Conservation (phyloP, 2,329 filamentous ascomycete genomes). For the Beauveria sp. region DNA sequence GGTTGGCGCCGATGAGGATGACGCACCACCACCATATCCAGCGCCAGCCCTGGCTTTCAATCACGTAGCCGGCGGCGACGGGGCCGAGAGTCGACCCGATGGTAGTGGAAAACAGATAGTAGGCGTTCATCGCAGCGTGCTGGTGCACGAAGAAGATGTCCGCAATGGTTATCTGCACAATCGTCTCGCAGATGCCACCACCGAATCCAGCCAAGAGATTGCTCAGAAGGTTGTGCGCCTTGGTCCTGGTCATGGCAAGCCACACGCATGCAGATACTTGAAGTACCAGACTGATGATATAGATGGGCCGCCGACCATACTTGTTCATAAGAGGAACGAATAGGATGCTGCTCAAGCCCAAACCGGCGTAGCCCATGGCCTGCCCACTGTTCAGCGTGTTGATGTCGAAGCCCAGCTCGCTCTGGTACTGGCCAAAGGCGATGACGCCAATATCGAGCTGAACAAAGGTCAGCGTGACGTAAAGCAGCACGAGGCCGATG, state of each 20-base stretch:
- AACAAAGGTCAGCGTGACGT: not conserved
- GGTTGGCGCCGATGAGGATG: constrained; percentile 29
- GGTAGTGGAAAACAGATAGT: constrained; percentile 24
- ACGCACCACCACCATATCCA: constrained; percentile 42
- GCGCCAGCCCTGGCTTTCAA: constrained; percentile 33
- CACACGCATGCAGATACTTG: constrained; percentile 29
- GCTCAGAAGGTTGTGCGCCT: constrained; percentile 32
- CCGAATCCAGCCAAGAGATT: constrained; percentile 36
- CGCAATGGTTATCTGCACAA: constrained; percentile 39
- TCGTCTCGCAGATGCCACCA: constrained; percentile 34
- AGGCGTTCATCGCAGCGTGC: constrained; percentile 36
- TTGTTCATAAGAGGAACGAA: constrained; percentile 39
- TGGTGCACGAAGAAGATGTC: constrained; percentile 43
- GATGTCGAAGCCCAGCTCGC: constrained; percentile 34
- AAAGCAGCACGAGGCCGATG: constrained; percentile 1
- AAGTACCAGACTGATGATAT: constrained; percentile 32
- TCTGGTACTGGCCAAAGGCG: constrained; percentile 32
- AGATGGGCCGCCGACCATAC: constrained; percentile 37
- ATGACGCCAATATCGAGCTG: not conserved
- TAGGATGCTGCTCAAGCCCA: constrained; percentile 33
- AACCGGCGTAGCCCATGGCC: constrained; percentile 33
- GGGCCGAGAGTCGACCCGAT: constrained; percentile 26
- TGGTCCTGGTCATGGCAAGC: constrained; percentile 33
- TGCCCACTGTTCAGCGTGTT: constrained; percentile 35
- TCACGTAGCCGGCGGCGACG: constrained; percentile 30